Evolutionary conservation across 139 green algal species (phyloP).

Genomic region (Coccomyxa sp.): DNA sequence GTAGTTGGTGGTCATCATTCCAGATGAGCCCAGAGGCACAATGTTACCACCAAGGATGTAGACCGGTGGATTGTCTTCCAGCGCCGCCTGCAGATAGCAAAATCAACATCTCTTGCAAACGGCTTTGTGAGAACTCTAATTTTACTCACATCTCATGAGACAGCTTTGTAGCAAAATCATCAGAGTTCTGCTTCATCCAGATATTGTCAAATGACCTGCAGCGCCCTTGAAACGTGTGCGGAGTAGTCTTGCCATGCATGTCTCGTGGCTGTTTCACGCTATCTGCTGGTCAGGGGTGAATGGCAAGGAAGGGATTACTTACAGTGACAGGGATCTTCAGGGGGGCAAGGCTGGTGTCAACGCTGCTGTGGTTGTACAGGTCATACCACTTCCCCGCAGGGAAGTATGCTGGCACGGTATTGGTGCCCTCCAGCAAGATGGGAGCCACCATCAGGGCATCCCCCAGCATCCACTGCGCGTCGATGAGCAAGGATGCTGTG

Average conservation of each 20-base stretch:
- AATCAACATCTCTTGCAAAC: background rate
- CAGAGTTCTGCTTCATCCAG: background rate
- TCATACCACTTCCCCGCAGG: slow-evolving; percentile 52
- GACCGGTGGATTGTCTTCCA: slow-evolving; percentile 9
- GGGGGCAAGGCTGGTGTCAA: slow-evolving; percentile 8
- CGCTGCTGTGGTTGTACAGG: slow-evolving; percentile 23
- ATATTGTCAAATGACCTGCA: background rate
- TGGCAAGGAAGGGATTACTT: background rate
- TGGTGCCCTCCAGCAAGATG: slow-evolving; percentile 38
- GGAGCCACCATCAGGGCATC: slow-evolving; percentile 57
- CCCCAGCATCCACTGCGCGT: slow-evolving; percentile 1
- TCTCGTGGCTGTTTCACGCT: no score
- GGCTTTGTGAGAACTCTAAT: background rate
- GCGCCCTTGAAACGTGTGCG: background rate
- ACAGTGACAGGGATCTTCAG: slow-evolving; percentile 9
- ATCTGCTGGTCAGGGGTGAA: no score
- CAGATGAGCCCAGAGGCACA: slow-evolving; percentile 33
- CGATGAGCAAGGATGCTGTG: background rate
- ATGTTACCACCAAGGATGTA: slow-evolving; percentile 40
- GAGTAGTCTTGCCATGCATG: background rate
- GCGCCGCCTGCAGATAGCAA: background rate
- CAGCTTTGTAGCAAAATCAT: no score
- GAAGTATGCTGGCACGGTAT: slow-evolving; percentile 53
- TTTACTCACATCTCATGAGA: no score
- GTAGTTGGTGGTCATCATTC: slow-evolving; percentile 5